These are phyloP conservation scores for Gentiana dahurica DNA, from an alignment of 257 asterid genomes.

Conservation along the genomic window DNA sequence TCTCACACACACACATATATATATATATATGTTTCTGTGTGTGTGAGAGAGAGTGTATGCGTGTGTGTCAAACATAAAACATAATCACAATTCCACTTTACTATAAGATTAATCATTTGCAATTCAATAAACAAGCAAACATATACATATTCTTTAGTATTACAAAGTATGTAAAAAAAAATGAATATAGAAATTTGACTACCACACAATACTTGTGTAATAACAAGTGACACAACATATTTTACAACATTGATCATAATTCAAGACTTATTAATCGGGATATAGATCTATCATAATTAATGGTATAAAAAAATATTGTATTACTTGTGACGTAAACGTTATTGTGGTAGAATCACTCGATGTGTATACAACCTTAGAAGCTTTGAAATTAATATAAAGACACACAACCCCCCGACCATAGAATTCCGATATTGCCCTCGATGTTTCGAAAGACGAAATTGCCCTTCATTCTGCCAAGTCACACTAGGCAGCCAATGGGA, in stretches of 20 bases:
- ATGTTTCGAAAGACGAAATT: not conserved
- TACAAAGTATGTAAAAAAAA: not conserved
- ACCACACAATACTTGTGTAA: not conserved
- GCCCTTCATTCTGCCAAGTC: slow-evolving; percentile 14
- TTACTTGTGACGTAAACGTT: too few relatives aligned
- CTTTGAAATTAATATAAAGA: too few relatives aligned
- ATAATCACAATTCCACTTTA: not conserved
- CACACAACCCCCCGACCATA: not conserved
- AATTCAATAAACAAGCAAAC: slow-evolving; percentile 1
- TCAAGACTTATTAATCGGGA: not conserved
- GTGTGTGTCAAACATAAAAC: too few relatives aligned
- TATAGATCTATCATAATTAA: not conserved
- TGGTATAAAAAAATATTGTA: not conserved
- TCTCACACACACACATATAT: too few relatives aligned
- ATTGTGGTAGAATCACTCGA: too few relatives aligned
- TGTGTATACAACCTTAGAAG: too few relatives aligned
- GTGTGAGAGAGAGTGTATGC: too few relatives aligned
- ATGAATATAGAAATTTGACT: slow-evolving; percentile 10
- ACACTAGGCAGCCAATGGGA: slow-evolving; percentile 22
- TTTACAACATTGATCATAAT: too few relatives aligned
- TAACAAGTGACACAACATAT: too few relatives aligned
- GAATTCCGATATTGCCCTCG: slow-evolving; percentile 1
- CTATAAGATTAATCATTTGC: not conserved
- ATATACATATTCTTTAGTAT: not conserved
- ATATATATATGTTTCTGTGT: too few relatives aligned